A percentile compares a stretch with the other conserved stretches of the same genome.
These are phyloP conservation scores for Suillus sp. DNA, from an alignment of 768 basidiomycete species.

Conservation along the genomic window DNA sequence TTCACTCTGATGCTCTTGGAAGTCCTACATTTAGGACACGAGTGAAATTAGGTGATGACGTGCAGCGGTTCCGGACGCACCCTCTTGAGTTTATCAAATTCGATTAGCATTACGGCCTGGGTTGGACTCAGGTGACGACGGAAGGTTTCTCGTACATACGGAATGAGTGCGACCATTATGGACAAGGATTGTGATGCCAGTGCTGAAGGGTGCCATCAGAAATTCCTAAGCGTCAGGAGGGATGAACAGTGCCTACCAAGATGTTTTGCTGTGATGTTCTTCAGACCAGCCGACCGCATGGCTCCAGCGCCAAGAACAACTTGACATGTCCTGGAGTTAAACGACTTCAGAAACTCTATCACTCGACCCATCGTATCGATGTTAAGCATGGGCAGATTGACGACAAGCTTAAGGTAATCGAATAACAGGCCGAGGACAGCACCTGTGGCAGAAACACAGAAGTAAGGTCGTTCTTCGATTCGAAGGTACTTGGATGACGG, in stretches of 20 bases:
- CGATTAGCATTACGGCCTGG: constrained; percentile 95
- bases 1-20: constrained; percentile 99
- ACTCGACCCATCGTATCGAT: constrained; percentile 94
- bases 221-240: constrained; percentile 14
- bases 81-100: constrained; percentile 98
- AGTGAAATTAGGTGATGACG: constrained; percentile 8
- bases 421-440: constrained; percentile 69
- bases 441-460: constrained; percentile 82
- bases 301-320: constrained; percentile 98
- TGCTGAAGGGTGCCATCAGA: constrained; percentile 48
- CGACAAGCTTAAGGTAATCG: constrained; percentile 86
- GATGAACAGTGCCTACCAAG: constrained; percentile 57
- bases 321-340: constrained; percentile 97
- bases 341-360: constrained; percentile 95
- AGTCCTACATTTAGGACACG: constrained; percentile 59
- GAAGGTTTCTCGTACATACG: constrained; percentile 94
- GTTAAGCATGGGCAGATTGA: constrained; percentile 86
- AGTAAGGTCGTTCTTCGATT: constrained; percentile 86
- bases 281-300: constrained; percentile 97
- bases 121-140: constrained; percentile 90
- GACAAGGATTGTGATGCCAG: constrained; percentile 96
- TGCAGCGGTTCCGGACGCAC: constrained; percentile 46
- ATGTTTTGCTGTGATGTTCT: constrained; percentile 98
- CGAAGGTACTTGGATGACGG: constrained; percentile 58
- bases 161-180: constrained; percentile 90